Evolutionary conservation across 2,329 filamentous ascomycete species (phyloP), one percentile per base, ranked within the genome.

Genomic region (Ceratocystis eucalypticola): DNA sequence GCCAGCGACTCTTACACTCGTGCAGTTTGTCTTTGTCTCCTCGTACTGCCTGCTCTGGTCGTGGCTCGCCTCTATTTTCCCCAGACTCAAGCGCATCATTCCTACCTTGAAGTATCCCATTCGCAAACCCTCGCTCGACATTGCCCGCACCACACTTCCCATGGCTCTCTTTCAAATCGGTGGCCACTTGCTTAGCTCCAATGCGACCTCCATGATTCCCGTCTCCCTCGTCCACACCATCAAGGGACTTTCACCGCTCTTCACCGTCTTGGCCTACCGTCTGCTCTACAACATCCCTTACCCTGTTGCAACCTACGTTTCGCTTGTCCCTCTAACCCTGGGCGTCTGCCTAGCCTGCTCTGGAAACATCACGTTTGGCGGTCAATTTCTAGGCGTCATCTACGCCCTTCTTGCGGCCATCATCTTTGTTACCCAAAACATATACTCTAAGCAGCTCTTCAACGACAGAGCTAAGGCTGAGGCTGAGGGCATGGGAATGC

Each of bases 221-320:
- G 94, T 99, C 1, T 97, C 94, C 5, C 82, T 99, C 45, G 94
- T 99, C 2, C 94, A 99, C 76, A 99, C 94, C 0, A 97, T 99
- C 77, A 99, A 99, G 78, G 94, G 94, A 6, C 84, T 99, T 30
- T 97, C 93, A 2, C 94, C 94, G 3, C 80, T 99, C 6, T 95
- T 99, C 75, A 99, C 94, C 0, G 94, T 99, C 53, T 76, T 96
- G 66, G 94, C 94, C 64, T 99, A 99, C 74, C 87, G 94, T 65
- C 76, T 96, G 70, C 81, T 96, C 73, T 96, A 93, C 77, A 83
- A 91, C 71, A 95, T 97, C 69, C 86, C 84, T 70, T 97, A 99
- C 75, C 91, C 91, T 1, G 80, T 81, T 44, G 85, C 91, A 5
- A 97, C 93, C 1, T 99, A 96, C 74, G 77, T 92, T 63, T 96